These are phyloP conservation scores for Amanita molliuscula DNA, from an alignment of 768 basidiomycete genomes.

Conservation along the genomic window DNA sequence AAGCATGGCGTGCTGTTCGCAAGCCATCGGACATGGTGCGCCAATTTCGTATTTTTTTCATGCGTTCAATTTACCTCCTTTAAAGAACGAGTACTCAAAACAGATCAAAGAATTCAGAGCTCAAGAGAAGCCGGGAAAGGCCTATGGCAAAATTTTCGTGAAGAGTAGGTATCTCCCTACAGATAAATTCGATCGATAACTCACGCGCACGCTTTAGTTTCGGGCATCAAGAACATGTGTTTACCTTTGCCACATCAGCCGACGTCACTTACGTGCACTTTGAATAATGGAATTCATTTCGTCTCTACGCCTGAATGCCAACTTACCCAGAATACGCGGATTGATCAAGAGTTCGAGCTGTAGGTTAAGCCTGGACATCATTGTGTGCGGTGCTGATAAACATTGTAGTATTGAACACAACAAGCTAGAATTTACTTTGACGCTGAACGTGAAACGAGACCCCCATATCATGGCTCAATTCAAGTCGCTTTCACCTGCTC, in stretches of 20 bases:
- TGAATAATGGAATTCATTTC: constrained; percentile 96
- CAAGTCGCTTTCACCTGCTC: constrained; percentile 47
- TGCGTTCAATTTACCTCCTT: constrained; percentile 4
- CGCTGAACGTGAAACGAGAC: constrained; percentile 78
- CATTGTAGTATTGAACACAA: constrained; percentile 72
- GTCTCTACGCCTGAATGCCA: constrained; percentile 79
- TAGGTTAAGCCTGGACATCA: constrained; percentile 27
- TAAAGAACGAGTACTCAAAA: constrained; percentile 86
- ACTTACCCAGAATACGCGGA: constrained; percentile 46
- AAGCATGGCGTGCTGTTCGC: constrained; percentile 81
- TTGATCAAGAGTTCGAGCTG: constrained; percentile 90
- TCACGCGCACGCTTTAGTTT: constrained; percentile 37
- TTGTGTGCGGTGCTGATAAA: background rate
- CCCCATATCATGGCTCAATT: constrained; percentile 76
- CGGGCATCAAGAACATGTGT: constrained; percentile 61
- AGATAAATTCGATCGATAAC: background rate
- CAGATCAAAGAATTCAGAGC: constrained; percentile 76
- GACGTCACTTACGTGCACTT: constrained; percentile 71
- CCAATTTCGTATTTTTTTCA: constrained; percentile 2
- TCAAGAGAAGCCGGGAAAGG: constrained; percentile 69
- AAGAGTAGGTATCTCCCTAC: constrained; percentile 49
- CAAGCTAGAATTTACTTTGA: constrained; percentile 92
- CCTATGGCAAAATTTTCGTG: constrained; percentile 90
- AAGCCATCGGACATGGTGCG: constrained; percentile 91
- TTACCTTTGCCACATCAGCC: constrained; percentile 72